Evolutionary conservation across 2,329 filamentous ascomycete species (phyloP), one percentile per base, ranked within the genome.

Genomic region (Magnaporthiopsis incrustans): DNA sequence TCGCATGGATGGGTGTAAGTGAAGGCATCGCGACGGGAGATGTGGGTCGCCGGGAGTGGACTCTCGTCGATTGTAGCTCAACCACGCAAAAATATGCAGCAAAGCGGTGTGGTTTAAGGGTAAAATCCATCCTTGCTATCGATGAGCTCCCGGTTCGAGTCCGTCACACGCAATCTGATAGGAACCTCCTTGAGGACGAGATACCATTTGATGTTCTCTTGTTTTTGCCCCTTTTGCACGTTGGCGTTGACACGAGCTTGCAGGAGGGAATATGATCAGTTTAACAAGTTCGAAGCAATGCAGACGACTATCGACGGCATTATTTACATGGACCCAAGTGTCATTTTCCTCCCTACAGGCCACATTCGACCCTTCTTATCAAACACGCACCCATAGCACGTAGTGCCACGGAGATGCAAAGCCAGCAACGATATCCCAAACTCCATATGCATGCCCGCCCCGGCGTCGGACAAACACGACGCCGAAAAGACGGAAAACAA

Each of bases 81-180:
- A 5, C 27, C n/a, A 26, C 30, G 15, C 15, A 33, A n/a, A 2
- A 7, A 59, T 22, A 32, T 26, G 3, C 12, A 33, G 30, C 58
- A 18, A 30, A 59, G 58, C 58, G 58, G 58, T 59, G 75, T 78
- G 76, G 76, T 30, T 78, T 78, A 79, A 76, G 77, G 77, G 77
- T 79, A 79, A 77, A 77, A 79, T 78, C 75, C 75, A 76, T 78
- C 77, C 76, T 78, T 78, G 76, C 77, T 76, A 78, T 79, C 75
- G 77, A 78, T 77, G 76, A 75, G 77, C 75, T 62, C 61, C 61
- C 61, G 61, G 61, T 62, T 62, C 61, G 61, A 62, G 50, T 62
- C 61, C 61, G 61, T 50, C 61, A 62, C 61, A 57, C 61, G 61
- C 61, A 62, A 30, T 30, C 22, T 10, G 15, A 12, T 12, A 6